Evolutionary conservation across 768 basidiomycete genomes (phyloP).

Genomic region (Russula earlei): DNA sequence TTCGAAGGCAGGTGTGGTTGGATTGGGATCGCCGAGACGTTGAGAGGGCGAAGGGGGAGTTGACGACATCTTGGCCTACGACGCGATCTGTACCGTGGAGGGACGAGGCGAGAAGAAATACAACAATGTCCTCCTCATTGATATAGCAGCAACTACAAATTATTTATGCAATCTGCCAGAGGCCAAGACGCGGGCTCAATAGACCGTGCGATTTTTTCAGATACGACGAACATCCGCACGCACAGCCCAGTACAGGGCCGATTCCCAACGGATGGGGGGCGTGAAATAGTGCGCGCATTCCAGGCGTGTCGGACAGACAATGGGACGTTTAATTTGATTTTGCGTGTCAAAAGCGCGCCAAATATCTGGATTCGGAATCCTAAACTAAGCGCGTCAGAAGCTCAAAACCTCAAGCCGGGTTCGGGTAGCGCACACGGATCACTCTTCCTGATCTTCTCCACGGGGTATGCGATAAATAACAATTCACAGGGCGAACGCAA

Average conservation of each 20-base stretch:
- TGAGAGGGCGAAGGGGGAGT: background rate
- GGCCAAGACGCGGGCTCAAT: background rate
- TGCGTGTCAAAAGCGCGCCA: background rate
- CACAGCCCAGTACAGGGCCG: too few relatives aligned
- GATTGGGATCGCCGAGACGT: slow-evolving; percentile 25
- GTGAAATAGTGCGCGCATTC: background rate
- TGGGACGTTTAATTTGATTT: background rate
- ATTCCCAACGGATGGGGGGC: background rate
- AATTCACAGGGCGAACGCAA: too few relatives aligned
- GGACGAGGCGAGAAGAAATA: background rate
- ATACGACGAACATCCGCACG: background rate
- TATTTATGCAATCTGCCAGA: background rate
- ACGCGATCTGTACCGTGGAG: background rate
- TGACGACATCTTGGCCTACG: background rate
- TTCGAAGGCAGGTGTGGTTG: slow-evolving; percentile 35
- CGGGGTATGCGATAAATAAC: too few relatives aligned
- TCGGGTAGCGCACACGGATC: too few relatives aligned
- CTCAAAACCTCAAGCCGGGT: too few relatives aligned
- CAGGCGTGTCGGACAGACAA: too few relatives aligned
- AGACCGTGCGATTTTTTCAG: background rate
- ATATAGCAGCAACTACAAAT: background rate
- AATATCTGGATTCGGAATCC: background rate
- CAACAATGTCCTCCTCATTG: too few relatives aligned
- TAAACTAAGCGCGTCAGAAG: too few relatives aligned
- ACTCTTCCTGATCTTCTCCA: too few relatives aligned